A percentile compares a stretch with the other conserved stretches of the same genome.
phyloP scores from a whole-genome alignment of 495 filamentous ascomycete genomes.

The Hypoxylon perforatum region DNA sequence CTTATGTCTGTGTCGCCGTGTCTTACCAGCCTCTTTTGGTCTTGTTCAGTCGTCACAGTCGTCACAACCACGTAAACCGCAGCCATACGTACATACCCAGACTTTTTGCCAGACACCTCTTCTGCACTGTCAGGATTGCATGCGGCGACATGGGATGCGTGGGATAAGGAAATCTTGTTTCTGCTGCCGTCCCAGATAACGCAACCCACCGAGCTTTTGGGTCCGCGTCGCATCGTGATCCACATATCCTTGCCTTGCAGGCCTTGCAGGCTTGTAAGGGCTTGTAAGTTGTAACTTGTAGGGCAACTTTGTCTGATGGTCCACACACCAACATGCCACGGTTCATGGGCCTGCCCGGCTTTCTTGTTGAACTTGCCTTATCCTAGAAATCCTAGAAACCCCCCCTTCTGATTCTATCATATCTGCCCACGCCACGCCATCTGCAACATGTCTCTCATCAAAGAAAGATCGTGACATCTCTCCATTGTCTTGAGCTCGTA shows the following conservation, averaged over 20 bases:
- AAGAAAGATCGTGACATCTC: neutral
- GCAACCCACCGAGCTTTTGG: slow-evolving; percentile 31
- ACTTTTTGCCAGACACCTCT: neutral
- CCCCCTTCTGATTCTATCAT: slow-evolving; percentile 4
- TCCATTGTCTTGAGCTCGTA: neutral
- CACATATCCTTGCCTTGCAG: slow-evolving; percentile 34
- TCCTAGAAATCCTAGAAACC: slow-evolving; percentile 6
- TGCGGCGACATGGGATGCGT: slow-evolving; percentile 8
- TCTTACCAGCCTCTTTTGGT: slow-evolving; percentile 23
- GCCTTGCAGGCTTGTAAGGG: too few species aligned
- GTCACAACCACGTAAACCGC: neutral
- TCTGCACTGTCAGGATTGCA: slow-evolving; percentile 9
- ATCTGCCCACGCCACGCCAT: slow-evolving; percentile 21
- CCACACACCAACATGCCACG: slow-evolving; percentile 12
- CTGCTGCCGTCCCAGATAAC: slow-evolving; percentile 26
- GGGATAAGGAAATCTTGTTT: slow-evolving; percentile 40
- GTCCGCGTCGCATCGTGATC: slow-evolving; percentile 36
- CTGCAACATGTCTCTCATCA: slow-evolving; percentile 16
- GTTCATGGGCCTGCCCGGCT: slow-evolving; percentile 3
- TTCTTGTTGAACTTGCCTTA: slow-evolving; percentile 7
- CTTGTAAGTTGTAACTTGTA: too few species aligned
- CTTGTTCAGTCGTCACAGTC: slow-evolving; percentile 7
- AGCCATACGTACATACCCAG: neutral
- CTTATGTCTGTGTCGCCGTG: too few species aligned
- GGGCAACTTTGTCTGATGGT: neutral